A percentile compares a stretch with the other conserved stretches of the same genome.
These are phyloP conservation scores for Bertia moriformis DNA, from an alignment of 2,329 filamentous ascomycete genomes.

Conservation along the genomic window DNA sequence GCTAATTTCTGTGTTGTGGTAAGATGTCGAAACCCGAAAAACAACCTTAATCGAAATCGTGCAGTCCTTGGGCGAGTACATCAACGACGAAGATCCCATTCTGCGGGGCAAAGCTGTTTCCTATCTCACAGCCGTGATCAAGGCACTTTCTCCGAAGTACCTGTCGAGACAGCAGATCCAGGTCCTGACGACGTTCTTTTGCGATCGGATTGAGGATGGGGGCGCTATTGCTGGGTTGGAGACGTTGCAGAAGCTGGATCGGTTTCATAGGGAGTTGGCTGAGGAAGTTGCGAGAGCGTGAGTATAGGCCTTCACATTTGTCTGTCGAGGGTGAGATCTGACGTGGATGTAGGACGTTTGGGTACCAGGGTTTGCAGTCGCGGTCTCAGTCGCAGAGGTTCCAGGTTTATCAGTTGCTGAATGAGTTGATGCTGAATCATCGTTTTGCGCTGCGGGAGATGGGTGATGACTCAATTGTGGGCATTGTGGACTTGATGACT, in stretches of 20 bases:
- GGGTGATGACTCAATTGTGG: slow-evolving; percentile 42
- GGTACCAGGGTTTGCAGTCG: slow-evolving; percentile 37
- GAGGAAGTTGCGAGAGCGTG: slow-evolving; percentile 6
- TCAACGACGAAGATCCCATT: slow-evolving; percentile 49
- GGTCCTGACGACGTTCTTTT: slow-evolving; percentile 49
- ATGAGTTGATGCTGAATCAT: slow-evolving; percentile 46
- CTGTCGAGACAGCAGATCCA: slow-evolving; percentile 45
- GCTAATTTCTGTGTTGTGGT: slow-evolving; percentile 5
- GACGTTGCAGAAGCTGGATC: slow-evolving; percentile 40
- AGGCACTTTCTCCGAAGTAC: slow-evolving; percentile 32
- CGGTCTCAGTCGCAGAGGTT: slow-evolving; percentile 52
- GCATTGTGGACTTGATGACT: slow-evolving; percentile 48
- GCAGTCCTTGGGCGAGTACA: slow-evolving; percentile 49
- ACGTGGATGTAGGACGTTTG: slow-evolving; percentile 23
- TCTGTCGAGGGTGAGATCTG: background rate
- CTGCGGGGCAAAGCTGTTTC: slow-evolving; percentile 40
- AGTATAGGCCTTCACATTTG: background rate
- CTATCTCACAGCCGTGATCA: slow-evolving; percentile 24
- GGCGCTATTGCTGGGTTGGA: slow-evolving; percentile 42
- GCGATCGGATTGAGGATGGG: slow-evolving; percentile 49
- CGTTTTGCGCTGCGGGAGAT: slow-evolving; percentile 37
- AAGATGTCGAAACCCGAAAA: slow-evolving; percentile 43
- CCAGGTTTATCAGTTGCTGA: slow-evolving; percentile 44
- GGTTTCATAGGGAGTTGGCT: slow-evolving; percentile 35
- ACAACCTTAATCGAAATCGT: slow-evolving; percentile 46